A percentile compares a stretch with the other conserved stretches of the same genome.
Conservation (phyloP, 2,329 filamentous ascomycete genomes). For the Arthroderma uncinatum region DNA sequence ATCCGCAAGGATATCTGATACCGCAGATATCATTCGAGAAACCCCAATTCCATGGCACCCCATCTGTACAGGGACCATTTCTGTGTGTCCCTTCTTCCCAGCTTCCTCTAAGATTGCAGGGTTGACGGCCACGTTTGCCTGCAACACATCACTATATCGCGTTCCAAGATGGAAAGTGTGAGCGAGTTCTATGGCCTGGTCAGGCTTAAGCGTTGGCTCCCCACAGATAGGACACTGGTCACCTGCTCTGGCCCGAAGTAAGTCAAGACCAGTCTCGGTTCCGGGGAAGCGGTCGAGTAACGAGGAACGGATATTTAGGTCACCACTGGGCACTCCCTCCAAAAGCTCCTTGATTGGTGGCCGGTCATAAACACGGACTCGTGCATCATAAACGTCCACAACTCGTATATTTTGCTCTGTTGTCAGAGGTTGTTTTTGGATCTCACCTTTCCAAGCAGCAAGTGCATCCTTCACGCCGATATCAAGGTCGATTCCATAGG, state of each 20-base stretch:
- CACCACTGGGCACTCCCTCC: slow-evolving; percentile 10
- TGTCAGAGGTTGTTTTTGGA: background rate
- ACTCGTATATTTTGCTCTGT: slow-evolving; percentile 15
- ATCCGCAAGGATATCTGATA: slow-evolving; percentile 66
- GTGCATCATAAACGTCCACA: slow-evolving; percentile 33
- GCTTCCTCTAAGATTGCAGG: slow-evolving; percentile 15
- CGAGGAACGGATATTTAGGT: slow-evolving; percentile 23
- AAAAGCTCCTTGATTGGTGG: slow-evolving; percentile 31
- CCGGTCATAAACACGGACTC: slow-evolving; percentile 30
- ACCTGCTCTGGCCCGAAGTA: slow-evolving; percentile 55
- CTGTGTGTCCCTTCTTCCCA: background rate
- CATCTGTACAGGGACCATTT: slow-evolving; percentile 61
- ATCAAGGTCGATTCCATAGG: slow-evolving; percentile 56
- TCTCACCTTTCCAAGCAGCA: slow-evolving; percentile 39
- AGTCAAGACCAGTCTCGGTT: slow-evolving; percentile 42
- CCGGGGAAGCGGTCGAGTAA: slow-evolving; percentile 30
- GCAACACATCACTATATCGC: slow-evolving; percentile 68
- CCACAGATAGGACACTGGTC: slow-evolving; percentile 64
- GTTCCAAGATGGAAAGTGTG: slow-evolving; percentile 93
- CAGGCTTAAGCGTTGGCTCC: slow-evolving; percentile 50
- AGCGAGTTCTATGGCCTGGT: slow-evolving; percentile 75
- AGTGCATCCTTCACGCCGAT: slow-evolving; percentile 53
- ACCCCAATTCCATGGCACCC: slow-evolving; percentile 94
- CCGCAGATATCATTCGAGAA: slow-evolving; percentile 76
- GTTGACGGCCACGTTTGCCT: slow-evolving; percentile 48